These are phyloP conservation scores for Vigna radiata DNA, from an alignment of 306 rosid species.

Conservation along the genomic window DNA sequence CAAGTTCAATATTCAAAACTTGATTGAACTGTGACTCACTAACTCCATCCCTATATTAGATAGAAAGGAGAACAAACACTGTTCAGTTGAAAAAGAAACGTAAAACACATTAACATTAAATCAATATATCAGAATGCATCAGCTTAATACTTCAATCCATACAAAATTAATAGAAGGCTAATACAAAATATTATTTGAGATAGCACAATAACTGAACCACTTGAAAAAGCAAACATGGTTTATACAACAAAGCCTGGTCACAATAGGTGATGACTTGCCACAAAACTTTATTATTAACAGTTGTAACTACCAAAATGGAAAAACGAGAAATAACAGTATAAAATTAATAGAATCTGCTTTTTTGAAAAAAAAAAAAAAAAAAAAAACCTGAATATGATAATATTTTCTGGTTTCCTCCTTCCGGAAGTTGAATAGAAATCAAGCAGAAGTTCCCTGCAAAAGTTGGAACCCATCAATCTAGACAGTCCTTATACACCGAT, in stretches of 20 bases:
- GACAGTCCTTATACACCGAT: neutral
- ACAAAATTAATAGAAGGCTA: neutral
- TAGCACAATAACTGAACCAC: neutral
- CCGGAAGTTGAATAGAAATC: slow-evolving; percentile 88
- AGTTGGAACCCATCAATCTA: slow-evolving; percentile 32
- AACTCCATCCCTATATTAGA: slow-evolving; percentile 84
- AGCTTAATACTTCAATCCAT: neutral
- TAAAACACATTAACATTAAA: neutral
- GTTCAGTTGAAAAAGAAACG: slow-evolving; percentile 19
- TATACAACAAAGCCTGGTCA: neutral
- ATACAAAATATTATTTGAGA: neutral
- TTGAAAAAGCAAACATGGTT: neutral
- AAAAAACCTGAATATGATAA: slow-evolving; percentile 85
- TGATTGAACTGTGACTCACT: slow-evolving; percentile 97
- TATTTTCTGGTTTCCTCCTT: slow-evolving; percentile 87
- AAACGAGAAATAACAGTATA: neutral
- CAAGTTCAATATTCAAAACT: slow-evolving; percentile 85
- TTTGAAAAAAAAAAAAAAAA: slow-evolving; percentile 7
- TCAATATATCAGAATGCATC: slow-evolving; percentile 22
- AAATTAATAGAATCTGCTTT: neutral
- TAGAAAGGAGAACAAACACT: slow-evolving; percentile 1
- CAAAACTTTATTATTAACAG: neutral
- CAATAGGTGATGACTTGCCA: neutral
- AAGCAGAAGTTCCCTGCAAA: slow-evolving; percentile 82
- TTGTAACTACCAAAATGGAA: neutral